Base-by-base conservation (phyloP, 73 alveolate species). In the Blepharisma stoltei region DNA sequence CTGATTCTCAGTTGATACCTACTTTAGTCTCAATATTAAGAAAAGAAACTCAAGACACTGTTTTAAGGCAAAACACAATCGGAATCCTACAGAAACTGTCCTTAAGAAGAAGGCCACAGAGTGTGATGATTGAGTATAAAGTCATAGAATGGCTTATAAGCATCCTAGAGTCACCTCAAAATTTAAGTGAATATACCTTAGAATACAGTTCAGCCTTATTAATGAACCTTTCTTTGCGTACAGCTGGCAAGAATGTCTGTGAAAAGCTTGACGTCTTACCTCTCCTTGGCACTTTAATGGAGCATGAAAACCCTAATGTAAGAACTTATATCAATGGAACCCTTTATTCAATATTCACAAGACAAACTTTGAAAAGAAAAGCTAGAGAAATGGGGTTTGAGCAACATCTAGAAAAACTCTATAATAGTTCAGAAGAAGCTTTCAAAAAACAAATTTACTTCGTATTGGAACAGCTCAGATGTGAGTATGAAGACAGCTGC, bases 171-270 rank as follows among this genome's bases (percentile, higher is more conserved):
- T 9, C 44, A 11, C 54, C n/a, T 21, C 54, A 73, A 20, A n/a
- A 41, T 1, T 76, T 69, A 0, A 41, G 68, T 7, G 92, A 88
- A 46, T 88, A 88, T 52, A 71, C 84, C 66, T 32, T 88, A 46
- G 95, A 88, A 70, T 88, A 88, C 77, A 82, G 90, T 43, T 84
- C 95, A 8, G 95, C 95, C 20, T 66, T 88, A 32, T 81, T 88
- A 20, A 88, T 84, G 92, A 88, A 88, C 44, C 68, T 88, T 14
- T 80, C 90, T 44, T 55, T 88, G 6, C 47, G 92, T 20, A 70
- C 76, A 4, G 83, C 67, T 23, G 95, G 95, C 20, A 88, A 88
- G 54, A 80, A 88, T 78, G 83, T 83, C 69, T 81, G 89, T 47
- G 92, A 88, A 78, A 86, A 76, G 9, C 50, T 69, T 23, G 87